phyloP scores from a whole-genome alignment of 2,329 filamentous ascomycete species.

The Cadophora gregata region DNA sequence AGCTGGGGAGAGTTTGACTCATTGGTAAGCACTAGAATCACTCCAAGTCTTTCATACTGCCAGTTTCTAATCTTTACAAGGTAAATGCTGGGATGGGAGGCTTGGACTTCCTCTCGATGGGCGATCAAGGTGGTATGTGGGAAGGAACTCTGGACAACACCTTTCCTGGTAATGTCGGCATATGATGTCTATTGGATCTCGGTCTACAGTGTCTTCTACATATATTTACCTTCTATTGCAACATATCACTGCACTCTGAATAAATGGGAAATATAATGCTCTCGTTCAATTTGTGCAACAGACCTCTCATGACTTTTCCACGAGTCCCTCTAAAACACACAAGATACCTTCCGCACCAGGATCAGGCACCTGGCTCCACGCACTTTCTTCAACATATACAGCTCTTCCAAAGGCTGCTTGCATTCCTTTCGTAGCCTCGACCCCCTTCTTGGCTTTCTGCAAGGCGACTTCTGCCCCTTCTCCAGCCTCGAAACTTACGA shows the following conservation, averaged over 20 bases:
- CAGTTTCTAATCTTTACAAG: slow-evolving; percentile 3
- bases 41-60: neutral
- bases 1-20: slow-evolving; percentile 44
- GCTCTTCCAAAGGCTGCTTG: slow-evolving; percentile 68
- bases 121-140: slow-evolving; percentile 25
- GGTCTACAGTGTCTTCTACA: neutral
- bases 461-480: slow-evolving; percentile 58
- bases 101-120: slow-evolving; percentile 29
- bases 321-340: slow-evolving; percentile 12
- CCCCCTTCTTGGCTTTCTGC: slow-evolving; percentile 61
- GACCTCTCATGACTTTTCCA: neutral
- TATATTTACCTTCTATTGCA: neutral
- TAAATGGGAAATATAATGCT: too few relatives aligned
- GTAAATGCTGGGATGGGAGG: slow-evolving; percentile 33
- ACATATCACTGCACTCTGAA: neutral
- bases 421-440: slow-evolving; percentile 69
- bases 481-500: slow-evolving; percentile 48
- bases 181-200: neutral
- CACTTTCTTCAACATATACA: slow-evolving; percentile 59
- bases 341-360: slow-evolving; percentile 65
- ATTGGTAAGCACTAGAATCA: slow-evolving; percentile 32
- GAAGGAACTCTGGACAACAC: slow-evolving; percentile 12
- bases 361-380: slow-evolving; percentile 62
- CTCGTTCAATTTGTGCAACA: neutral
- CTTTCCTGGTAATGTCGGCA: neutral